These are phyloP conservation scores for Blakeslea trispora DNA, from an alignment of 371 early-diverging fungal species.

Conservation along the genomic window DNA sequence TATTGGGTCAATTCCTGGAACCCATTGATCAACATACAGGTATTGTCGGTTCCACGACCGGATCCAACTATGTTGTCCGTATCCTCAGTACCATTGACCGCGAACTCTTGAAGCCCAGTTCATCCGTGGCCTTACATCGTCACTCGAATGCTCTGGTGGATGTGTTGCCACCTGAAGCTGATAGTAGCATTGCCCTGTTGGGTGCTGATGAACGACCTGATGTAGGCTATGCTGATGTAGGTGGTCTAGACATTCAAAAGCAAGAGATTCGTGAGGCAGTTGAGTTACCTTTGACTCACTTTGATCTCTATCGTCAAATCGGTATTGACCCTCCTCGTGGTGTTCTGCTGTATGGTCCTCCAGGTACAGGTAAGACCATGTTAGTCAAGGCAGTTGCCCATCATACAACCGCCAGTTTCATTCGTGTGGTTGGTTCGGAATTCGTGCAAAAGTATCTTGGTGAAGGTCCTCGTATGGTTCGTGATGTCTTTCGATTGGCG, in stretches of 20 bases:
- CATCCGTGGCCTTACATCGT: constrained; percentile 98
- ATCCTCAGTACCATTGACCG: constrained; percentile 98
- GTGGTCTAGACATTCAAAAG: constrained; percentile 99
- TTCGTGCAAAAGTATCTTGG: constrained; percentile 99
- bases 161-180: constrained; percentile 96
- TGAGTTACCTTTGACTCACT: constrained; percentile 99
- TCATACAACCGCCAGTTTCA: constrained; percentile 98
- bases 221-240: constrained; percentile 97
- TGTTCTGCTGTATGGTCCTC: constrained; percentile 98
- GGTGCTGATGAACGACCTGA: constrained; percentile 96
- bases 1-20: constrained; percentile 99
- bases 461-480: constrained; percentile 99
- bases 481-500: constrained; percentile 99
- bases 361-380: constrained; percentile 99
- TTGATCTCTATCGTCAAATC: constrained; percentile 99
- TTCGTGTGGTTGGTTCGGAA: constrained; percentile 99
- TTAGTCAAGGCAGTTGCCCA: constrained; percentile 99
- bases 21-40: constrained; percentile 98
- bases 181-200: constrained; percentile 95
- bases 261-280: constrained; percentile 99
- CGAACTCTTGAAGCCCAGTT: constrained; percentile 96
- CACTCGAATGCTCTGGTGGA: constrained; percentile 99
- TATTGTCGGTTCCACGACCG: constrained; percentile 97
- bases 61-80: constrained; percentile 95
- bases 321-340: constrained; percentile 99